Conservation (phyloP, 306 rosid species). For the Gastrolobium villosum region DNA sequence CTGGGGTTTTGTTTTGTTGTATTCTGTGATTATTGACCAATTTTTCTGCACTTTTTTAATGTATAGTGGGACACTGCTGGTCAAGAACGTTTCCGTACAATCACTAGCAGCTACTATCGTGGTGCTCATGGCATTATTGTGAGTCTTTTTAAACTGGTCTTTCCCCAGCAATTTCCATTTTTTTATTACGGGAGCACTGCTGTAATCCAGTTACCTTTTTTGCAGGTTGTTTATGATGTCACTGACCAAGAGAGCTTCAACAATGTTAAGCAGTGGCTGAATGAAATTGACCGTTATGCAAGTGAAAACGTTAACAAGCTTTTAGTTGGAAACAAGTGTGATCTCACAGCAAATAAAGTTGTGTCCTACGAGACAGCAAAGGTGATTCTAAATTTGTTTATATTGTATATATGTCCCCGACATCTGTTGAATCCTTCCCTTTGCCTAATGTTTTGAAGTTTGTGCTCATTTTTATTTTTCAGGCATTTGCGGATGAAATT, state of each 20-base stretch:
- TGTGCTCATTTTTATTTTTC: constrained; percentile 37
- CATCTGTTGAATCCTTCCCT: constrained; percentile 13
- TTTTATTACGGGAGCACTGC: constrained; percentile 13
- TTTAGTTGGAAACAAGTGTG: constrained; percentile 78
- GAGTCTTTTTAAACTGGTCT: constrained; percentile 47
- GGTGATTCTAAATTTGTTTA: constrained; percentile 53
- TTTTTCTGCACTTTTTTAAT: constrained; percentile 42
- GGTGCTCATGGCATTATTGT: constrained; percentile 99
- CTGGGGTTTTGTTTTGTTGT: constrained; percentile 32
- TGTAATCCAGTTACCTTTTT: constrained; percentile 38
- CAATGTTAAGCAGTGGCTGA: constrained; percentile 85
- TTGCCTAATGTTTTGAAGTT: constrained; percentile 21
- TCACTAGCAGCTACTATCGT: constrained; percentile 99
- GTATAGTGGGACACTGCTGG: constrained; percentile 99
- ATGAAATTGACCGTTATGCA: constrained; percentile 86
- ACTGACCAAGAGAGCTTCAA: constrained; percentile 89
- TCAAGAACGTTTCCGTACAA: constrained; percentile 98
- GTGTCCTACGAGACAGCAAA: constrained; percentile 77
- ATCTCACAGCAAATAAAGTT: constrained; percentile 78
- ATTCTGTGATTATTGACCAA: constrained; percentile 39
- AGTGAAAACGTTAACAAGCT: constrained; percentile 87
- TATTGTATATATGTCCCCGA: constrained; percentile 11
- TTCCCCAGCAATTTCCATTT: constrained; percentile 16
- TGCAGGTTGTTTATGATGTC: constrained; percentile 84
- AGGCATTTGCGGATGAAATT: constrained; percentile 90